phyloP scores from a whole-genome alignment of 768 basidiomycete species.

The Pleurotus cornucopiae region DNA sequence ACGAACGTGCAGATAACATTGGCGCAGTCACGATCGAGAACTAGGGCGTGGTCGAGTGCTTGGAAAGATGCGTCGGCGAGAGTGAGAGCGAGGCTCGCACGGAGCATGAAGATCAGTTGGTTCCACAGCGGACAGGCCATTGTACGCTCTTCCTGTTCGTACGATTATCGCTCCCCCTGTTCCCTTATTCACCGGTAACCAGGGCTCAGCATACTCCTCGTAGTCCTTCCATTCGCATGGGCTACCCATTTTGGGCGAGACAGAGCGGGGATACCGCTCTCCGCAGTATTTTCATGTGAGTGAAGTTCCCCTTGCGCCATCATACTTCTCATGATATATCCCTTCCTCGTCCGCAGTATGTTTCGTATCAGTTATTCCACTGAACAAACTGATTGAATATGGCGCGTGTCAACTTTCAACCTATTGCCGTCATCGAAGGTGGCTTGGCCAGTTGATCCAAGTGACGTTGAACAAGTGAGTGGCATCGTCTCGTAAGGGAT shows the following conservation, averaged over 20 bases:
- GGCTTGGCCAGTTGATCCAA: conserved; percentile 60
- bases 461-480: conserved; percentile 64
- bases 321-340: too few relatives aligned
- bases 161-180: neutral
- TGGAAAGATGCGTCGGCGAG: too few relatives aligned
- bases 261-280: conserved; percentile 23
- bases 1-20: too few relatives aligned
- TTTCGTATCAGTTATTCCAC: conserved; percentile 62
- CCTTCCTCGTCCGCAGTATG: conserved; percentile 36
- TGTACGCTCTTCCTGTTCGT: neutral
- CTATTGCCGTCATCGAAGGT: conserved; percentile 44
- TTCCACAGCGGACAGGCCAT: conserved; percentile 2
- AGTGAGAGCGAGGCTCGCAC: too few relatives aligned
- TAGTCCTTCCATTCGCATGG: conserved; percentile 62
- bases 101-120: neutral
- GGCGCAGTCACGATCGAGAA: too few relatives aligned
- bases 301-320: neutral
- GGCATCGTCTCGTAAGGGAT: neutral
- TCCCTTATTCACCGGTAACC: neutral
- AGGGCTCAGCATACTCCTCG: conserved; percentile 60
- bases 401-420: conserved; percentile 52
- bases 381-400: conserved; percentile 65
- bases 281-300: conserved; percentile 42
- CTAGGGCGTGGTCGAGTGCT: too few relatives aligned
- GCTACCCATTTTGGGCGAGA: conserved; percentile 40